phyloP scores from a whole-genome alignment of 768 basidiomycete genomes.

The Russula emetica region DNA sequence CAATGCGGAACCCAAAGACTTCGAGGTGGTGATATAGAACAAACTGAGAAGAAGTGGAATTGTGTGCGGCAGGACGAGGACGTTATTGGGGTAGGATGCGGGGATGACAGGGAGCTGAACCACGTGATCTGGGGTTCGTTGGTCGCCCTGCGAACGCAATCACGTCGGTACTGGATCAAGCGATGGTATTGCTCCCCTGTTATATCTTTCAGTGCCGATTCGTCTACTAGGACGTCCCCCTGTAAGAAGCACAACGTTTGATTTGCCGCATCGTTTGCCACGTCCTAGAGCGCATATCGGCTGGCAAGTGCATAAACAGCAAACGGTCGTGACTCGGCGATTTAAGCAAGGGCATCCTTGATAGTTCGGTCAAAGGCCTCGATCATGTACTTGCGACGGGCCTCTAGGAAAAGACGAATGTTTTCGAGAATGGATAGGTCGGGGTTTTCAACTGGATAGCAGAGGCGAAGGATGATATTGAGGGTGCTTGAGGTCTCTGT shows the following conservation, averaged over 20 bases:
- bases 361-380: slow-evolving; percentile 19
- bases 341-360: slow-evolving; percentile 17
- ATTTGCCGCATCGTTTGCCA: slow-evolving; percentile 24
- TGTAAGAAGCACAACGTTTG: slow-evolving; percentile 9
- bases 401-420: slow-evolving; percentile 21
- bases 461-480: slow-evolving; percentile 20
- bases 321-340: slow-evolving; percentile 14
- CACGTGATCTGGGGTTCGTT: slow-evolving; percentile 18
- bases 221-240: background rate
- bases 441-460: slow-evolving; percentile 23
- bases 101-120: slow-evolving; percentile 20
- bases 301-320: slow-evolving; percentile 25
- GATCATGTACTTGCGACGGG: slow-evolving; percentile 24
- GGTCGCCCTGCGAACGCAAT: slow-evolving; percentile 18
- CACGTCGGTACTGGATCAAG: slow-evolving; percentile 18
- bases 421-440: slow-evolving; percentile 17
- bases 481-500: slow-evolving; percentile 19
- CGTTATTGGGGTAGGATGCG: slow-evolving; percentile 13
- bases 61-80: slow-evolving; percentile 19
- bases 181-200: slow-evolving; percentile 21
- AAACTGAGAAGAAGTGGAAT: slow-evolving; percentile 23
- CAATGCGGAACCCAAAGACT: slow-evolving; percentile 26
- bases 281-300: slow-evolving; percentile 20
- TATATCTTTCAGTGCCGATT: slow-evolving; percentile 14
- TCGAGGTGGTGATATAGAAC: slow-evolving; percentile 9